These are phyloP conservation scores for Alternaria burnsii DNA, from an alignment of 2,329 filamentous ascomycete genomes.

Conservation along the genomic window DNA sequence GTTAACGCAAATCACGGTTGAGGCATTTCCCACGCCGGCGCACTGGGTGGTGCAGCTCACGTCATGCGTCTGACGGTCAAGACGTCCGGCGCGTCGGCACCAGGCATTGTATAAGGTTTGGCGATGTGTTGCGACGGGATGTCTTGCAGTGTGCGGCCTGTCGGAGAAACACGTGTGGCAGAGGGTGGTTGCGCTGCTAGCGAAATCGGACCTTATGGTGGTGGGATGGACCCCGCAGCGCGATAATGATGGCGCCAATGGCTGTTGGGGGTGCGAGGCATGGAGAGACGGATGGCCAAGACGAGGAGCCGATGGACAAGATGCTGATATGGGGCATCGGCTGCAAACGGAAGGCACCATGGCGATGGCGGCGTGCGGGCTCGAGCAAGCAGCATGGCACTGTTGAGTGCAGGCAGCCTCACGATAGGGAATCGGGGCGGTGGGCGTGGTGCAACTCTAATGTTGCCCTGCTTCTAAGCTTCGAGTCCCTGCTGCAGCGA, in stretches of 20 bases:
- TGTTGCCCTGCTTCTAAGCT: slow-evolving; percentile 22
- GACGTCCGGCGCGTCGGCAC: background rate
- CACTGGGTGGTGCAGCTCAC: slow-evolving; percentile 3
- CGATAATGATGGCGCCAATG: slow-evolving; percentile 49
- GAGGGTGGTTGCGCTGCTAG: slow-evolving; percentile 22
- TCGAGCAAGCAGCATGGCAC: background rate
- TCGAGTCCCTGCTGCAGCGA: slow-evolving; percentile 17
- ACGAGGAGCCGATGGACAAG: slow-evolving; percentile 14
- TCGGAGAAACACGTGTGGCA: slow-evolving; percentile 21
- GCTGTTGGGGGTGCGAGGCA: slow-evolving; percentile 33
- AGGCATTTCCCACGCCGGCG: slow-evolving; percentile 39
- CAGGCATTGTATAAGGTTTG: slow-evolving; percentile 1
- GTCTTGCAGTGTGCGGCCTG: slow-evolving; percentile 16
- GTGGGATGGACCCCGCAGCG: slow-evolving; percentile 33
- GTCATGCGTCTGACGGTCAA: slow-evolving; percentile 8
- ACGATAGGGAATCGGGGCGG: background rate
- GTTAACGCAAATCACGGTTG: slow-evolving; percentile 49
- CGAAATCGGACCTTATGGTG: slow-evolving; percentile 40
- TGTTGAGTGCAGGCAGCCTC: background rate
- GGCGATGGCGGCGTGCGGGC: background rate
- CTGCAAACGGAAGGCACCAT: slow-evolving; percentile 35
- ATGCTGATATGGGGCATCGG: slow-evolving; percentile 34
- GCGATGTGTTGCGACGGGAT: slow-evolving; percentile 12
- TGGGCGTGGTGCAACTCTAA: background rate
- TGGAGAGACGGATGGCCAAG: slow-evolving; percentile 36